Percentiles rank a stretch among this genome's conserved stretches.
Conservation (phyloP, 2,329 filamentous ascomycete genomes). For the Tothia fuscella region DNA sequence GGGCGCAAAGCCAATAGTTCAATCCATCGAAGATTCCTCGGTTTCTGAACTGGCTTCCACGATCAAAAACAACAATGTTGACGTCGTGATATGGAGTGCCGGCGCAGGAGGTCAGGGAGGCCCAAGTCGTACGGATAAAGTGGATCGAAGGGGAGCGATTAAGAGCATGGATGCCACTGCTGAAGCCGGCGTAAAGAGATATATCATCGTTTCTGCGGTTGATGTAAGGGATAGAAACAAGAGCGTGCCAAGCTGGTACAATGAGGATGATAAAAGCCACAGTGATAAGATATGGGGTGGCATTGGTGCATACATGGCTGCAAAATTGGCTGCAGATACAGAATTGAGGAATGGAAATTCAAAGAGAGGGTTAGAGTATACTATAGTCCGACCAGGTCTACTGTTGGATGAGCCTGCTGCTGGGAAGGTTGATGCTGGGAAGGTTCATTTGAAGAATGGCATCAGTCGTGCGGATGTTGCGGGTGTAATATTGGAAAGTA, state of each 20-base stretch:
- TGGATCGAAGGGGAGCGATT: constrained; percentile 53
- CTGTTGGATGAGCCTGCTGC: constrained; percentile 35
- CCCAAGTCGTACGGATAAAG: constrained; percentile 42
- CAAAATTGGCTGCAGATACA: constrained; percentile 32
- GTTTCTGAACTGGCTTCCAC: constrained; percentile 27
- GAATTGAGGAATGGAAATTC: constrained; percentile 28
- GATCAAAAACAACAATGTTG: constrained; percentile 24
- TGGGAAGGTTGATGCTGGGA: constrained; percentile 31
- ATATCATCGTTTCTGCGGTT: constrained; percentile 53
- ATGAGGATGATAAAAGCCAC: constrained; percentile 24
- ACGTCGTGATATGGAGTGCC: constrained; percentile 24
- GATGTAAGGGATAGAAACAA: constrained; percentile 37
- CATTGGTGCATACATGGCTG: constrained; percentile 29
- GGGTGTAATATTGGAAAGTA: constrained; percentile 41
- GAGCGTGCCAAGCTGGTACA: constrained; percentile 33
- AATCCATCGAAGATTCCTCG: constrained; percentile 29
- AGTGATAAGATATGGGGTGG: constrained; percentile 28
- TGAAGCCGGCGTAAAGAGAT: constrained; percentile 27
- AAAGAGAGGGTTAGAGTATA: constrained; percentile 30
- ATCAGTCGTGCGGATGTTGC: constrained; percentile 50
- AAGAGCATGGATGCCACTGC: constrained; percentile 46
- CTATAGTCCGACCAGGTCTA: constrained; percentile 32
- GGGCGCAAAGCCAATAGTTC: constrained; percentile 32
- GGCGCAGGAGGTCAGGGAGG: constrained; percentile 24
- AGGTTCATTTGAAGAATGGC: constrained; percentile 25